Base-by-base conservation (phyloP, 2,329 filamentous ascomycete species). In the Graphilbum ipis-grandicollis region DNA sequence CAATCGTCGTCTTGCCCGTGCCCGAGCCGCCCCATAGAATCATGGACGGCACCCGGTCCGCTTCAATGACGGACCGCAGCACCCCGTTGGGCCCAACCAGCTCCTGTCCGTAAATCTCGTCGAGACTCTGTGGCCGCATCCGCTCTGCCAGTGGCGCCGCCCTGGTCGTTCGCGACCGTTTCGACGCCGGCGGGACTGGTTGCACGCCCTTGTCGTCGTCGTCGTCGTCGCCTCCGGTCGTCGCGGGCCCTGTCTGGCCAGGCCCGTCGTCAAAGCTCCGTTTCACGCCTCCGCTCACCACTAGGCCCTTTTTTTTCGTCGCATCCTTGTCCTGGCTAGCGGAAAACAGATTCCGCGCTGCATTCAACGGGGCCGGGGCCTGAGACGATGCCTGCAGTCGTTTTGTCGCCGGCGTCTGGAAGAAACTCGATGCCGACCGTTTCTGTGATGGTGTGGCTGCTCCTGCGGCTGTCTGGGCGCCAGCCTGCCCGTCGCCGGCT, bases 1-100 rank as follows among this genome's bases (percentile, higher is more conserved):
- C 90, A 47, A 98, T 94, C 1, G 90, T 90, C 3, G 82, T 90
- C 62, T 90, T 90, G 44, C 82, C 82, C 1, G 80, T 86, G 18
- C 82, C 82, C 0, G 80, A 75, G 1, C 70, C 71, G 23, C 82
- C 82, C 82, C 90, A 98, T 13, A 98, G 64, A 30, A 98, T 85
- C 83, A 98, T 93, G 13, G 83, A 93, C 0, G 90, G 88, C 23
- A 96, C 75, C 5, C 79, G 71, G 49, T 90, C 78, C 41, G 79
- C 69, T 50, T 93, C 81, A 45, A 98, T 92, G 41, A 96, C 67
- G 22, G 78, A 76, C 4, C 88, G 75, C 31, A 98, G 65, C 6
- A 96, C 73, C n/a, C 90, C 90, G 23, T 74, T 62, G 0, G 74
- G 71, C 0, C 85, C 88, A 2, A 98, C 86, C 0, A 98, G 71